A percentile compares a stretch with the other conserved stretches of the same genome.
phyloP scores from a whole-genome alignment of 129 eudicot species.

The Daucus carota region DNA sequence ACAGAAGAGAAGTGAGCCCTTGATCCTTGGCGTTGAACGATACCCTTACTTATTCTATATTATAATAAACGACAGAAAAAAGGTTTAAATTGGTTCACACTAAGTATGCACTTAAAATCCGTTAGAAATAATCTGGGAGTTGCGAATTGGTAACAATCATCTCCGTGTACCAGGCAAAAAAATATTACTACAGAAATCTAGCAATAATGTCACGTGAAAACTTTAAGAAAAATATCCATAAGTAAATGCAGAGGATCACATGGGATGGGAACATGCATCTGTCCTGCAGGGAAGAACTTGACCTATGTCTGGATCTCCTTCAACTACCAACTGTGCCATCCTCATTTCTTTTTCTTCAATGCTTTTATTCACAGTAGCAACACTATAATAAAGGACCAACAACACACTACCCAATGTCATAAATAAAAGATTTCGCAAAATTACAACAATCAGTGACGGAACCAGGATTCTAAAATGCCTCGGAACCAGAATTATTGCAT shows the following conservation, averaged over 20 bases:
- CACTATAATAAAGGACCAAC: background rate
- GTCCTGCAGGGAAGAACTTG: conserved; percentile 5
- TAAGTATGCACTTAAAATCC: no score
- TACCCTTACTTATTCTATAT: no score
- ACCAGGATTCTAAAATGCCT: background rate
- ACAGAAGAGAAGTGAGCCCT: no score
- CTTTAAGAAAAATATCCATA: background rate
- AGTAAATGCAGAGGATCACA: conserved; percentile 1
- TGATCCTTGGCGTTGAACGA: no score
- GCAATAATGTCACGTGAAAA: background rate
- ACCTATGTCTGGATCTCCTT: background rate
- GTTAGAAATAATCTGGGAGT: no score
- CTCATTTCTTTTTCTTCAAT: background rate
- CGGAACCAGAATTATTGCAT: background rate
- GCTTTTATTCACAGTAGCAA: background rate
- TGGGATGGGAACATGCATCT: conserved; percentile 17
- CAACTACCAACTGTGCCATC: conserved; percentile 1
- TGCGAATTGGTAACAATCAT: no score
- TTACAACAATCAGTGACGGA: background rate
- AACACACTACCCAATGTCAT: background rate
- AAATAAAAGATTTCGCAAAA: background rate
- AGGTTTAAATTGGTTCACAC: no score
- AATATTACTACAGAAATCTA: background rate
- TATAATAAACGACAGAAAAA: no score
- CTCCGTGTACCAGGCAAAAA: background rate